phyloP scores from a whole-genome alignment of 2,329 filamentous ascomycete genomes.

The Ophiosphaerella herpotricha region DNA sequence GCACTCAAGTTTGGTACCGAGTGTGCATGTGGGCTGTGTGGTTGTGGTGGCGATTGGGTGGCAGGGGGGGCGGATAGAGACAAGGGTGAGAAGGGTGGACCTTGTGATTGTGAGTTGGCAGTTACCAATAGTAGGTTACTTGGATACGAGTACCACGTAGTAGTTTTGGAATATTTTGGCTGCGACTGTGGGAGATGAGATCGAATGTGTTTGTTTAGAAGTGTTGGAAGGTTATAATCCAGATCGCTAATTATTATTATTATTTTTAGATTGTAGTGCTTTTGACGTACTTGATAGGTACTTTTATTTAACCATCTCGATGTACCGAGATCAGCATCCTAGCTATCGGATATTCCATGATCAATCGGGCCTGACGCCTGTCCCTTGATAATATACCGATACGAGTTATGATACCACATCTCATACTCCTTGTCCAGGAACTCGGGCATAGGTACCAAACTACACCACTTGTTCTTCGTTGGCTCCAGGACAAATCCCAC shows the following conservation, averaged over 20 bases:
- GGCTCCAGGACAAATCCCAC: constrained; percentile 15
- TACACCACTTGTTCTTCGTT: constrained; percentile 17
- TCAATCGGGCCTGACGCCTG: not conserved
- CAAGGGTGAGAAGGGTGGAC: too few species aligned
- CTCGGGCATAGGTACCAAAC: constrained; percentile 21
- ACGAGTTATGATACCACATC: constrained; percentile 23
- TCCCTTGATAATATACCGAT: constrained; percentile 18
- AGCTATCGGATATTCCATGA: not conserved
- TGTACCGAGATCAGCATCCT: not conserved
- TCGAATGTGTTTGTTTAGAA: too few species aligned
- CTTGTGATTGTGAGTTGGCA: not conserved
- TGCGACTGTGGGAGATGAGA: too few species aligned
- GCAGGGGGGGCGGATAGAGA: too few species aligned
- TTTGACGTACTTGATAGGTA: too few species aligned
- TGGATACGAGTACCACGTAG: too few species aligned
- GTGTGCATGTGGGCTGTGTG: not conserved
- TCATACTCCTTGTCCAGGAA: constrained; percentile 22
- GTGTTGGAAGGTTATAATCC: too few species aligned
- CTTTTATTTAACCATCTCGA: not conserved
- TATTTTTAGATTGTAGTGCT: too few species aligned
- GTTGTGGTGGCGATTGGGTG: not conserved
- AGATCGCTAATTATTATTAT: too few species aligned
- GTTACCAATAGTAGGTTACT: too few species aligned
- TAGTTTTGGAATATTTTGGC: too few species aligned
- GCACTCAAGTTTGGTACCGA: constrained; percentile 3